phyloP scores from a whole-genome alignment of 768 basidiomycete species.

The Hortiboletus campestris region DNA sequence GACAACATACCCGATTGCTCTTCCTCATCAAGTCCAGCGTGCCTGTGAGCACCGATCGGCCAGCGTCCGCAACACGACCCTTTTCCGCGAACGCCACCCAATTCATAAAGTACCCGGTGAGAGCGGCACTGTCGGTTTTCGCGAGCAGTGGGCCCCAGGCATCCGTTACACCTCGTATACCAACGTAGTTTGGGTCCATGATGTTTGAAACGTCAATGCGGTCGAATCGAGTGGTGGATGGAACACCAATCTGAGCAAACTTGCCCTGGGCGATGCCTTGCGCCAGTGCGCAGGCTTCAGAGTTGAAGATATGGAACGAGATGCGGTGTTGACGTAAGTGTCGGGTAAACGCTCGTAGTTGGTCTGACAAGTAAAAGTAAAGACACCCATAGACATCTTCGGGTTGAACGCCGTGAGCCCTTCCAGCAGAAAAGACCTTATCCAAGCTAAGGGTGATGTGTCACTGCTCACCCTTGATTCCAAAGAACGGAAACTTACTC shows the following conservation, averaged over 20 bases:
- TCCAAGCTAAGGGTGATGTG: conserved; percentile 32
- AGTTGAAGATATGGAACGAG: conserved; percentile 33
- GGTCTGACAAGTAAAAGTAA: conserved; percentile 43
- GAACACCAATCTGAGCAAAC: conserved; percentile 18
- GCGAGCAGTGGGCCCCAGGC: conserved; percentile 40
- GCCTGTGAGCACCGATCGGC: neutral
- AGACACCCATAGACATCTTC: conserved; percentile 53
- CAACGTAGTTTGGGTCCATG: conserved; percentile 42
- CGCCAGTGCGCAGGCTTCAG: conserved; percentile 42
- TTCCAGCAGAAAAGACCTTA: conserved; percentile 39
- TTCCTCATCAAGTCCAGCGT: conserved; percentile 13
- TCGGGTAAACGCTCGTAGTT: conserved; percentile 37
- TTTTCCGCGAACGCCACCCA: conserved; percentile 30
- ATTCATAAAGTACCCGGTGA: conserved; percentile 50
- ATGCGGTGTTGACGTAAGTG: conserved; percentile 36
- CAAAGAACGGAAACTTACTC: conserved; percentile 33
- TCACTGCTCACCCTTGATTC: neutral
- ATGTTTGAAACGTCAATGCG: conserved; percentile 51
- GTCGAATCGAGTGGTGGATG: conserved; percentile 36
- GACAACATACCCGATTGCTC: conserved; percentile 15
- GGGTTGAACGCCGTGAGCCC: conserved; percentile 34
- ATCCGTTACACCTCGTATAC: conserved; percentile 32
- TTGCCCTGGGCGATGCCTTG: conserved; percentile 30
- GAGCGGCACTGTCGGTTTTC: conserved; percentile 28
- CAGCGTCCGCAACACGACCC: conserved; percentile 8